Base-by-base conservation (phyloP, 768 basidiomycete genomes). In the Russula lepida region DNA sequence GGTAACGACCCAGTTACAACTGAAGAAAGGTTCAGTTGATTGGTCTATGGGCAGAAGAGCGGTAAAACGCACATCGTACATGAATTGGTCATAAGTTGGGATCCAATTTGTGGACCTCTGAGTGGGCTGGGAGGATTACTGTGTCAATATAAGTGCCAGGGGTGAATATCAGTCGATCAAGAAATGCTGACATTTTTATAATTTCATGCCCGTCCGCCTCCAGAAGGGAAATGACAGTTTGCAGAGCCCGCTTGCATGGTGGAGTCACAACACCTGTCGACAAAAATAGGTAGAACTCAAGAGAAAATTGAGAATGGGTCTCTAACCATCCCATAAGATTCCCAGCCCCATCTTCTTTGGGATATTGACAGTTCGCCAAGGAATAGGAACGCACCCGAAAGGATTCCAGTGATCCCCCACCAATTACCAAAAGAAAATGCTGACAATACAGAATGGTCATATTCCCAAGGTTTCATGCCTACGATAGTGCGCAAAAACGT, bases 401-500 rank as follows among this genome's bases (percentile, higher is more conserved):
- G 35, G 46, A 27, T 19, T 21, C 25, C 15, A 54, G 28, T 3
- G 51, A 56, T 23, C 6, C 30, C 28, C 23, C 47, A 19, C 19
- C 6, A 37, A 41, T 30, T 52, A 43, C 17, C 41, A 41, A 33
- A 25, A 28, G 6, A n/a, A 28, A 28, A 46, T 19, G 41, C 9
- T 21, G 28, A 59, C 70, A 69, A 69, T 59, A 78, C 78, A 3
- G 67, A 67, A 59, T 82, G 79, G 67, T 88, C 87, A 62, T 87
- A 86, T 17, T 77, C 74, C 84, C 85, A 88, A 17, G 86, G 84
- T 57, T 79, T 79, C 71, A 81, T 81, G 48, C 73, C 73, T 23
- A 86, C 75, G 8, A 88, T 75, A 15, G 82, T 76, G 64, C 80
- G 80, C 83, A 83, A 87, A 69, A 87, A 83, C 56, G 84, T 81